Conservation (phyloP, 495 filamentous ascomycete species). For the Annulohypoxylon nitens region DNA sequence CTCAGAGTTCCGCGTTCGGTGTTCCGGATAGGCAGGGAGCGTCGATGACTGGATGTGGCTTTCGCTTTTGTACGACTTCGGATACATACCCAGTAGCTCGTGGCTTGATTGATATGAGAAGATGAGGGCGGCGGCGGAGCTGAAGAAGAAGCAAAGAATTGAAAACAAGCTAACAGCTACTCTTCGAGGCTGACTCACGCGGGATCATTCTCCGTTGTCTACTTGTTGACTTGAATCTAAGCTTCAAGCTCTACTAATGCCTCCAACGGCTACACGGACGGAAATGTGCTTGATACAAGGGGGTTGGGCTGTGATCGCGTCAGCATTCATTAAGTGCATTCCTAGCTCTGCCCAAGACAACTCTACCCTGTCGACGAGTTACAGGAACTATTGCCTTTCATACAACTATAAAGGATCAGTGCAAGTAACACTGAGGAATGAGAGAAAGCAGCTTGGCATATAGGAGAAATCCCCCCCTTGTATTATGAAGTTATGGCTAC, state of each 20-base stretch:
- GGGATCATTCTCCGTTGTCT: no score
- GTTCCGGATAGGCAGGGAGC: neutral
- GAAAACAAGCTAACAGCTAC: no score
- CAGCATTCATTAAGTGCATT: neutral
- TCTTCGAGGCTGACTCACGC: no score
- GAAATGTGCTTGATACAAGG: neutral
- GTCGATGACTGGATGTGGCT: slow-evolving; percentile 4
- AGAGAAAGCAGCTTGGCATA: no score
- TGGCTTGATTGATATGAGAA: neutral
- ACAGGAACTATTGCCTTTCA: no score
- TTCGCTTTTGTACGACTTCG: neutral
- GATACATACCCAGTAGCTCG: neutral
- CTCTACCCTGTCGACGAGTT: no score
- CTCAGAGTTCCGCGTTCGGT: slow-evolving; percentile 5
- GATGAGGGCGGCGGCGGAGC: neutral
- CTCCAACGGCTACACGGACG: neutral
- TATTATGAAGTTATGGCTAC: no score
- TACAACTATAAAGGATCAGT: no score
- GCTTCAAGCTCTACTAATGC: neutral
- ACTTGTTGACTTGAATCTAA: neutral
- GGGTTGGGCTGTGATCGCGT: neutral
- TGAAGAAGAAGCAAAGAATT: neutral
- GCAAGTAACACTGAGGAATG: no score
- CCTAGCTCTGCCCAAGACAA: no score
- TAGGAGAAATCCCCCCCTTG: no score